phyloP scores from a whole-genome alignment of 495 filamentous ascomycete genomes.

The Acidomyces sp. region DNA sequence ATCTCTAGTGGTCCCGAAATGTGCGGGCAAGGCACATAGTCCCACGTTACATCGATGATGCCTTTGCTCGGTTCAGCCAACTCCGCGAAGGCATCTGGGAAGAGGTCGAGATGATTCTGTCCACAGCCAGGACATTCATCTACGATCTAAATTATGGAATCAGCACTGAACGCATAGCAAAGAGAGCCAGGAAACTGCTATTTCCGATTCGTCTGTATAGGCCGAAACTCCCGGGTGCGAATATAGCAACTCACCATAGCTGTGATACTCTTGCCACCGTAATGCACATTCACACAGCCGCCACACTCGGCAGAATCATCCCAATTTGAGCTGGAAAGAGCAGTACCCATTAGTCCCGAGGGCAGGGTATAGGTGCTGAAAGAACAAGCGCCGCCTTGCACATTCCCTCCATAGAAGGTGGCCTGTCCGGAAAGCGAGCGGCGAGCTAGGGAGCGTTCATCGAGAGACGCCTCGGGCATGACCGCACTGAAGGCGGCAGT shows the following conservation, averaged over 20 bases:
- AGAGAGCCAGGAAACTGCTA: neutral
- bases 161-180: no score
- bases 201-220: no score
- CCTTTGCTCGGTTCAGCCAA: slow-evolving; percentile 36
- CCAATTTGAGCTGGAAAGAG: slow-evolving; percentile 41
- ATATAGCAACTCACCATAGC: slow-evolving; percentile 40
- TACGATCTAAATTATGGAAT: slow-evolving; percentile 42
- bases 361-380: slow-evolving; percentile 47
- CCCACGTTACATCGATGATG: slow-evolving; percentile 42
- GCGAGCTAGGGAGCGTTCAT: slow-evolving; percentile 6
- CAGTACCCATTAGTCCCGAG: slow-evolving; percentile 40
- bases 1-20: slow-evolving; percentile 34
- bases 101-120: slow-evolving; percentile 46
- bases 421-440: slow-evolving; percentile 7
- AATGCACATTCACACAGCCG: slow-evolving; percentile 43
- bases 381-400: slow-evolving; percentile 44
- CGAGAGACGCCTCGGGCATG: slow-evolving; percentile 4
- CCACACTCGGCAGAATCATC: slow-evolving; percentile 41
- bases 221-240: no score
- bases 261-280: slow-evolving; percentile 42
- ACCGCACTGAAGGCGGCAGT: slow-evolving; percentile 6
- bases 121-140: slow-evolving; percentile 48
- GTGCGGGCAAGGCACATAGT: slow-evolving; percentile 39
- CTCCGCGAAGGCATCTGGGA: slow-evolving; percentile 40
- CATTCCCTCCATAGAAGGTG: slow-evolving; percentile 40